phyloP scores from a whole-genome alignment of 257 asterid species.

The Salvia rosmarinus region DNA sequence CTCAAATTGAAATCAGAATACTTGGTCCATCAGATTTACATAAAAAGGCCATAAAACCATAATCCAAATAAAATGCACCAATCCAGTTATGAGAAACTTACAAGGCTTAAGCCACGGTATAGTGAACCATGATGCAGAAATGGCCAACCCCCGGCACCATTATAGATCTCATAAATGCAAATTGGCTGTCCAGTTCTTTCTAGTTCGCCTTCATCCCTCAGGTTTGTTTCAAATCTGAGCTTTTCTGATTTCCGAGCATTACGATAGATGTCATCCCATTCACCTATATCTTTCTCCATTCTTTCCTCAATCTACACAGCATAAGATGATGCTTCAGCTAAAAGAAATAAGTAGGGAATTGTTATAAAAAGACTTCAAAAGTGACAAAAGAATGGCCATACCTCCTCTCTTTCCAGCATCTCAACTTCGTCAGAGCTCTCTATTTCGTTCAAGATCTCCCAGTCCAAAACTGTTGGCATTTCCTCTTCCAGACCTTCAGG shows the following conservation, averaged over 20 bases:
- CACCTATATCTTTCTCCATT: conserved; percentile 83
- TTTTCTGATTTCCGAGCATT: conserved; percentile 93
- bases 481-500: conserved; percentile 51
- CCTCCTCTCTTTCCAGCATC: conserved; percentile 87
- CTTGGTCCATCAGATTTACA: conserved; percentile 13
- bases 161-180: conserved; percentile 91
- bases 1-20: conserved; percentile 2
- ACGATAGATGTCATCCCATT: conserved; percentile 91
- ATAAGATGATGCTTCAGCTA: conserved; percentile 46
- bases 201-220: conserved; percentile 98
- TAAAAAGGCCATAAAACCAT: neutral
- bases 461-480: conserved; percentile 66
- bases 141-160: conserved; percentile 96
- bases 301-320: conserved; percentile 81
- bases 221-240: conserved; percentile 83
- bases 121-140: conserved; percentile 96
- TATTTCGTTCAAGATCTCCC: conserved; percentile 77
- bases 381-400: conserved; percentile 39
- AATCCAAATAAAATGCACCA: conserved; percentile 17
- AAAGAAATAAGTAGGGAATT: conserved; percentile 17
- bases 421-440: conserved; percentile 90
- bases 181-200: conserved; percentile 97
- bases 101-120: conserved; percentile 98
- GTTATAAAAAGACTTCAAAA: conserved; percentile 21
- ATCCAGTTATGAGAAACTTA: conserved; percentile 52